Percentiles rank a stretch among this genome's conserved stretches.
These are phyloP conservation scores for Fagus crenata DNA, from an alignment of 306 rosid genomes.

Conservation along the genomic window DNA sequence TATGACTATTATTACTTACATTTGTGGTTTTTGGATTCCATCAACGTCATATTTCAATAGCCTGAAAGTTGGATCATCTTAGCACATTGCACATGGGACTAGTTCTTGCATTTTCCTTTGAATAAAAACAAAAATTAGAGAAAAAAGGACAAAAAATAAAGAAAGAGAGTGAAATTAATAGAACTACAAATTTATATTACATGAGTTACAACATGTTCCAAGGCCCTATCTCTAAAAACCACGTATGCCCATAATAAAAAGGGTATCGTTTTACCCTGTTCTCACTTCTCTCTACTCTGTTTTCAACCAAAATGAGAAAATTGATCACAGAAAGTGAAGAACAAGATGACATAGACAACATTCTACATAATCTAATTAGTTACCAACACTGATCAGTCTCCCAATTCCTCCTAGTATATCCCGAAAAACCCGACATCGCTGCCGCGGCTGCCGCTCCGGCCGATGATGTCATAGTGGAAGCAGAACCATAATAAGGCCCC, in stretches of 20 bases:
- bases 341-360: not conserved
- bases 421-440: slow-evolving; percentile 33
- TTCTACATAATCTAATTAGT: not conserved
- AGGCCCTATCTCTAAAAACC: not conserved
- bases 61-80: not conserved
- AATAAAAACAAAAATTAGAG: not conserved
- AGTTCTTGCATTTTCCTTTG: not conserved
- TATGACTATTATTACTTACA: too few relatives aligned
- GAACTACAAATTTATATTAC: not conserved
- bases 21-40: not conserved
- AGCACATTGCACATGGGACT: not conserved
- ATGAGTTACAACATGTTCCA: not conserved
- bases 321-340: slow-evolving; percentile 3
- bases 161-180: not conserved
- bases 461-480: slow-evolving; percentile 3
- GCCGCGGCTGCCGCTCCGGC: not conserved
- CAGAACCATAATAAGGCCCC: not conserved
- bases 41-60: not conserved
- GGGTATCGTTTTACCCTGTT: slow-evolving; percentile 2
- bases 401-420: slow-evolving; percentile 50
- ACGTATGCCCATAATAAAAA: not conserved
- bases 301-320: not conserved
- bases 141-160: not conserved
- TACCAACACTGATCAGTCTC: slow-evolving; percentile 89
- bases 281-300: not conserved